These are phyloP conservation scores for Fomitopsis pinicola DNA, from an alignment of 1,284 basidiomycete genomes.

Conservation along the genomic window DNA sequence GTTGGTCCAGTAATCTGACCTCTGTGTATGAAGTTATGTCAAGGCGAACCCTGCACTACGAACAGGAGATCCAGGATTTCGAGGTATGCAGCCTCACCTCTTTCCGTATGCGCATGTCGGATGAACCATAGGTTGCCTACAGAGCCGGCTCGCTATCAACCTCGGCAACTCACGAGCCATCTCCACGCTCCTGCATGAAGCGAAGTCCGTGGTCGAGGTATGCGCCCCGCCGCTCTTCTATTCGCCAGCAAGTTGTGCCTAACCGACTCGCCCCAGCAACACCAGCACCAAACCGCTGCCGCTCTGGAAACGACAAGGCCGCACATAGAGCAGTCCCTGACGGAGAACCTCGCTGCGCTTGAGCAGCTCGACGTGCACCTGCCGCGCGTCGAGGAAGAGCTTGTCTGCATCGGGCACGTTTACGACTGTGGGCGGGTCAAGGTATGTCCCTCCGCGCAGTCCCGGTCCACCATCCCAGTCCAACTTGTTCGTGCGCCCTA, in stretches of 20 bases:
- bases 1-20: background rate
- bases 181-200: constrained; percentile 60
- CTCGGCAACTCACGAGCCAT: constrained; percentile 69
- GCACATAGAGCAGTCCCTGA: background rate
- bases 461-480: background rate
- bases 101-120: background rate
- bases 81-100: constrained; percentile 42
- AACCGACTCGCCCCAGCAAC: background rate
- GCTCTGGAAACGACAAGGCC: background rate
- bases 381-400: background rate
- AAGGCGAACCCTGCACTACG: constrained; percentile 48
- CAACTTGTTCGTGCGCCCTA: background rate
- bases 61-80: constrained; percentile 63
- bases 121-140: background rate
- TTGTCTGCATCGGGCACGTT: background rate
- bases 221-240: constrained; percentile 11
- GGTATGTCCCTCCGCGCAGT: background rate
- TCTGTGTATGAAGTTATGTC: constrained; percentile 20
- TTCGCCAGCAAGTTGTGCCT: background rate
- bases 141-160: constrained; percentile 62
- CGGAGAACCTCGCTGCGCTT: background rate
- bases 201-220: constrained; percentile 54
- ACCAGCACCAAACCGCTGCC: background rate
- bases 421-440: background rate
- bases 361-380: background rate